Conservation (phyloP, 371 early-diverging fungal genomes). For the Mortierella sp. region DNA sequence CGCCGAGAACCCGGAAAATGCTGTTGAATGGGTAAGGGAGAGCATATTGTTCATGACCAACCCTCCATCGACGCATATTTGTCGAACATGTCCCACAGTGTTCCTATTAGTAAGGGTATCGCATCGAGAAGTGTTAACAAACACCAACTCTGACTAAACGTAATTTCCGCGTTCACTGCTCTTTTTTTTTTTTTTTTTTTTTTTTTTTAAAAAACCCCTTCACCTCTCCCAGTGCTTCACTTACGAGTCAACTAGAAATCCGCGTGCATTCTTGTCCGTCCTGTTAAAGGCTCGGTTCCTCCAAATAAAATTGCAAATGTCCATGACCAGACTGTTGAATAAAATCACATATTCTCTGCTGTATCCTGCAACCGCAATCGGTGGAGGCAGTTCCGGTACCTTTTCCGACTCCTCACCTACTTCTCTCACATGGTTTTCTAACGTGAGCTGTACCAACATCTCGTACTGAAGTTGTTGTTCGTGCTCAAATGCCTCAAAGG, state of each 20-base stretch:
- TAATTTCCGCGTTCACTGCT: background rate
- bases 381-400: conserved; percentile 5
- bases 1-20: conserved; percentile 58
- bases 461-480: conserved; percentile 36
- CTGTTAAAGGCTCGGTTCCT: conserved; percentile 57
- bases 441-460: conserved; percentile 20
- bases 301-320: conserved; percentile 68
- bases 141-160: background rate
- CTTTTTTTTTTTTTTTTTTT: background rate
- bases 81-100: conserved; percentile 38
- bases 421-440: conserved; percentile 35
- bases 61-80: conserved; percentile 51
- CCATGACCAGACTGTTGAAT: conserved; percentile 69
- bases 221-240: conserved; percentile 8
- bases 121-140: background rate
- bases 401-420: conserved; percentile 23
- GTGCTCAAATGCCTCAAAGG: conserved; percentile 36
- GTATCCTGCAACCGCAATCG: conserved; percentile 44
- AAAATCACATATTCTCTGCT: conserved; percentile 58
- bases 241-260: conserved; percentile 60
- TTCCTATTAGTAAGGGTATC: conserved; percentile 36
- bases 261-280: conserved; percentile 48
- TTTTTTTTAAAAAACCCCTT: no score
- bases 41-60: conserved; percentile 50
- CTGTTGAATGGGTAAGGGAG: conserved; percentile 61